phyloP scores from a whole-genome alignment of 257 asterid species.

The Nicotiana undulata region DNA sequence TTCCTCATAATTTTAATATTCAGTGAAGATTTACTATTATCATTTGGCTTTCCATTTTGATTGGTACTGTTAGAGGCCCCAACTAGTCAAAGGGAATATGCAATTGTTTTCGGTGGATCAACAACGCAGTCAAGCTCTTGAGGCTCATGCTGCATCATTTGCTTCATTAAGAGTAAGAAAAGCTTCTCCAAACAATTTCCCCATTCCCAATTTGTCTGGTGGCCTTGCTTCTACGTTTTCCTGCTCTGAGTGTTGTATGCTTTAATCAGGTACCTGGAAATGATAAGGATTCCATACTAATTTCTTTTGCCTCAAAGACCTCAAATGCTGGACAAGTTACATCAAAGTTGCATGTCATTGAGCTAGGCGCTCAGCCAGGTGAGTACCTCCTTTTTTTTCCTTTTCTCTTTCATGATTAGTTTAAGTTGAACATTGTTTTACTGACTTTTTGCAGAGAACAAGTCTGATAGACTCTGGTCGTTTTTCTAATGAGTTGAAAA shows the following conservation, averaged over 20 bases:
- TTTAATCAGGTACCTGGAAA: conserved; percentile 70
- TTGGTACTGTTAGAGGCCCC: conserved; percentile 56
- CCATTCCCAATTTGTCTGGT: neutral
- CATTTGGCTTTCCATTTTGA: conserved; percentile 1
- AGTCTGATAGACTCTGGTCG: neutral
- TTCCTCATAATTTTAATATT: neutral
- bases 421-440: neutral
- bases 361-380: conserved; percentile 91
- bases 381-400: neutral
- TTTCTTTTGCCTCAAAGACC: conserved; percentile 70
- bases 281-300: conserved; percentile 90
- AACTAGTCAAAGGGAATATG: conserved; percentile 95
- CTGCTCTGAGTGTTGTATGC: conserved; percentile 4
- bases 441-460: neutral
- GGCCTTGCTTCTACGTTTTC: conserved; percentile 1
- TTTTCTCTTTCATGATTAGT: neutral
- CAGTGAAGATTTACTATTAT: neutral
- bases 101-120: conserved; percentile 94
- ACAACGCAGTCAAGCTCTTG: conserved; percentile 98
- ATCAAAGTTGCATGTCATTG: conserved; percentile 66
- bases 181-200: conserved; percentile 3
- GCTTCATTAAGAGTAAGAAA: conserved; percentile 65
- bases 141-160: conserved; percentile 98
- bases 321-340: conserved; percentile 59
- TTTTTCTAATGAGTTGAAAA: neutral